A percentile compares a stretch with the other conserved stretches of the same genome.
Conservation (phyloP, 2,329 filamentous ascomycete genomes). For the Aphanocladium album region DNA sequence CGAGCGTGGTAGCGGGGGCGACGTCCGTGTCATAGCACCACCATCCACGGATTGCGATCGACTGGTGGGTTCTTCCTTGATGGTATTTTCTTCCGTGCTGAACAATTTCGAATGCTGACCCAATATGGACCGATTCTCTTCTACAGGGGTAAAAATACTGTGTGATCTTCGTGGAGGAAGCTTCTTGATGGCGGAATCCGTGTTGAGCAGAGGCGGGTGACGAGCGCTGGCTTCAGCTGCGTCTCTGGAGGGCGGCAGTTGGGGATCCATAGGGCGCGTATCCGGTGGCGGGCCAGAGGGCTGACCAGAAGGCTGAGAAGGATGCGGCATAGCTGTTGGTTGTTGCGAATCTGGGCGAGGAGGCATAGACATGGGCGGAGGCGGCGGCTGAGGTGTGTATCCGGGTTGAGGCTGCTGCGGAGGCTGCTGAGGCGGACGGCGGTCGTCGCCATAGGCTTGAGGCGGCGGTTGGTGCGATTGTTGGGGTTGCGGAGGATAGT, state of each 20-base stretch:
- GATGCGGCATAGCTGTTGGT: constrained; percentile 17
- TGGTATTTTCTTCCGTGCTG: constrained; percentile 45
- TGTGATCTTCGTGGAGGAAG: constrained; percentile 74
- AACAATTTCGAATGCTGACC: constrained; percentile 75
- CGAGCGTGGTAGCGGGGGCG: constrained; percentile 49
- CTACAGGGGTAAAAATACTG: constrained; percentile 96
- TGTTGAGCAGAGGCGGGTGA: constrained; percentile 45
- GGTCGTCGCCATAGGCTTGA: constrained; percentile 15
- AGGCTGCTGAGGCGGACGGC: constrained; percentile 14
- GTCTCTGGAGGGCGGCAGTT: constrained; percentile 48
- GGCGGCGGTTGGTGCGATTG: constrained; percentile 27
- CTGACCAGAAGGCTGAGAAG: constrained; percentile 20
- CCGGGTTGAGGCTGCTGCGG: constrained; percentile 24
- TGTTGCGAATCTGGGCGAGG: constrained; percentile 20
- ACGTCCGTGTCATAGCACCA: constrained; percentile 46
- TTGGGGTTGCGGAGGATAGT: constrained; percentile 23
- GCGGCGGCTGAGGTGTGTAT: constrained; percentile 22
- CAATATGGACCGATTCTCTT: constrained; percentile 83
- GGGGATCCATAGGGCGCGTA: constrained; percentile 45
- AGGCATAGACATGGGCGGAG: constrained; percentile 19
- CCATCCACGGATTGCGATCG: constrained; percentile 64
- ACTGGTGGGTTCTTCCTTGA: constrained; percentile 34
- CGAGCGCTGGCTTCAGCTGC: constrained; percentile 46
- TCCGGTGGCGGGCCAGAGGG: constrained; percentile 27
- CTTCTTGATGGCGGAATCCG: constrained; percentile 50